Percentiles rank a stretch among this genome's conserved stretches.
These are phyloP conservation scores for Leptodermis oblonga DNA, from an alignment of 257 asterid species.

Conservation along the genomic window DNA sequence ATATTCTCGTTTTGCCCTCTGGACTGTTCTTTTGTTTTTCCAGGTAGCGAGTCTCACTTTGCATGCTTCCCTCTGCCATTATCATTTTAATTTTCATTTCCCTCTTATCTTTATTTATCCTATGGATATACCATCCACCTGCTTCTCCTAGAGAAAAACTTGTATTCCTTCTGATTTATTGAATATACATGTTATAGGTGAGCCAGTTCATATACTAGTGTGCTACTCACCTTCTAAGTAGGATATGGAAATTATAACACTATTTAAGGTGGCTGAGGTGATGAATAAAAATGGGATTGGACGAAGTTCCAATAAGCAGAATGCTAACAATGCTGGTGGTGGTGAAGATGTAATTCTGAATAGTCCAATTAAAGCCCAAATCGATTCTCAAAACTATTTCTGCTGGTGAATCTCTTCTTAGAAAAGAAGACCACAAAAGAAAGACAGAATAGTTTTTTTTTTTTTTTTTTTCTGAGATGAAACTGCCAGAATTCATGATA, in stretches of 20 bases:
- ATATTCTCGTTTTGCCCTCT: conserved; percentile 56
- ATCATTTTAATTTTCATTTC: conserved; percentile 15
- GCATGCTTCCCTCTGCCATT: conserved; percentile 2
- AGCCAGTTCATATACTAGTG: conserved; percentile 75
- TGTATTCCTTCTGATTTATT: neutral
- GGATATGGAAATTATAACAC: conserved; percentile 89
- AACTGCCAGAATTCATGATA: no score
- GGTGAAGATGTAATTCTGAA: conserved; percentile 37
- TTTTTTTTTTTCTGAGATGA: no score
- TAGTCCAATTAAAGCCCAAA: conserved; percentile 32
- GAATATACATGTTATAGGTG: conserved; percentile 41
- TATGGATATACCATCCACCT: neutral
- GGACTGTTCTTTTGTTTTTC: conserved; percentile 88
- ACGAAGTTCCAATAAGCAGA: conserved; percentile 41
- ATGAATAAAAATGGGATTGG: conserved; percentile 76
- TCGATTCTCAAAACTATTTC: conserved; percentile 41
- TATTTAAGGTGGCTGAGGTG: conserved; percentile 91
- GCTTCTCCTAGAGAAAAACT: neutral
- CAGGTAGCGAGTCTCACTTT: conserved; percentile 50
- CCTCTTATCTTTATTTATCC: neutral
- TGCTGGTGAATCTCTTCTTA: conserved; percentile 77
- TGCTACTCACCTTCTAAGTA: conserved; percentile 86
- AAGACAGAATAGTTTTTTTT: conserved; percentile 71
- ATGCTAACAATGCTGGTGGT: conserved; percentile 41
- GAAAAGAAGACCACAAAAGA: conserved; percentile 80